Percentiles rank a stretch among this genome's conserved stretches.
Conservation (phyloP, 2,329 filamentous ascomycete genomes). For the Blumeria graminis region DNA sequence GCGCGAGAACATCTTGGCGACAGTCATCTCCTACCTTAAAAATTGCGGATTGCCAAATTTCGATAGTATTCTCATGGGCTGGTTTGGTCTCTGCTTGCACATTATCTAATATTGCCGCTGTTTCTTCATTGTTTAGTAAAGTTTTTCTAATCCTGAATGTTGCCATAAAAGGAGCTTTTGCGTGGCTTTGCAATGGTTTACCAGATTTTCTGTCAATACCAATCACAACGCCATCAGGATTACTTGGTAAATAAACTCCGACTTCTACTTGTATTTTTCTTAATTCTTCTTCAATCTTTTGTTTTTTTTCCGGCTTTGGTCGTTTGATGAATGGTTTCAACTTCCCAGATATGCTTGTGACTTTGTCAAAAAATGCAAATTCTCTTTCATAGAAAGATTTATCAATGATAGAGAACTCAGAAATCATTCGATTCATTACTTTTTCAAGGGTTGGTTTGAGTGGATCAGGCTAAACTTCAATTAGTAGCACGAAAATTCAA, state of each 20-base stretch:
- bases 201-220: slow-evolving; percentile 96
- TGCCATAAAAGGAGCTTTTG: slow-evolving; percentile 96
- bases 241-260: slow-evolving; percentile 89
- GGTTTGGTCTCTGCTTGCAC: slow-evolving; percentile 18
- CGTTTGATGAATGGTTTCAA: slow-evolving; percentile 80
- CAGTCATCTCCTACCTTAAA: slow-evolving; percentile 99
- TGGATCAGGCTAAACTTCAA: slow-evolving; percentile 40
- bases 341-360: slow-evolving; percentile 87
- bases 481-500: slow-evolving; percentile 4
- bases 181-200: slow-evolving; percentile 90
- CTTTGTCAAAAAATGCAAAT: slow-evolving; percentile 94
- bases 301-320: slow-evolving; percentile 89
- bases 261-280: slow-evolving; percentile 94
- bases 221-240: slow-evolving; percentile 89
- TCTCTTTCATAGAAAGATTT: slow-evolving; percentile 78
- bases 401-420: slow-evolving; percentile 58
- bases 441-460: slow-evolving; percentile 85
- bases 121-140: slow-evolving; percentile 27
- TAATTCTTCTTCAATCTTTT: slow-evolving; percentile 96
- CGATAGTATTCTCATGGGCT: slow-evolving; percentile 35
- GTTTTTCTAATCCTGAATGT: slow-evolving; percentile 91
- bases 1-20: slow-evolving; percentile 80
- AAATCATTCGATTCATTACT: slow-evolving; percentile 64
- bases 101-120: slow-evolving; percentile 27
- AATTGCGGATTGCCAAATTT: slow-evolving; percentile 98